phyloP scores from a whole-genome alignment of 2,329 filamentous ascomycete genomes.

The Tolypocladium tundrense region DNA sequence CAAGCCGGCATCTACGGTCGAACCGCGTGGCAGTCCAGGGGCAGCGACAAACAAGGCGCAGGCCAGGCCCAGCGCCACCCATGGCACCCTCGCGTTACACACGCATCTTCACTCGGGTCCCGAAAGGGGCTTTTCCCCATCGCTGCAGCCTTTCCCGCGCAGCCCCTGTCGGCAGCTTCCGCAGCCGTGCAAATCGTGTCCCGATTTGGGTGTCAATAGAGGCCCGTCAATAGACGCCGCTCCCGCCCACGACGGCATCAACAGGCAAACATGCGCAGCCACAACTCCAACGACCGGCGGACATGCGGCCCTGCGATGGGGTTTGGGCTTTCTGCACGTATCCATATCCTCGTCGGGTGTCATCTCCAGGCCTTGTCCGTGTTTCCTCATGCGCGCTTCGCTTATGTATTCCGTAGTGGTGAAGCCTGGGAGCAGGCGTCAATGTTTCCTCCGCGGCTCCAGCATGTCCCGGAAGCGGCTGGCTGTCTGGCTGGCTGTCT shows the following conservation, averaged over 20 bases:
- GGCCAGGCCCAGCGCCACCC: no score
- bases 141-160: not conserved
- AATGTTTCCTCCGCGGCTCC: not conserved
- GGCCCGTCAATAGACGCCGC: slow-evolving; percentile 17
- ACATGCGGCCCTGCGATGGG: not conserved
- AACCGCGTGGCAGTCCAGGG: not conserved
- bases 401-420: not conserved
- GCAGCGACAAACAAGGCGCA: not conserved
- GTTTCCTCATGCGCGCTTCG: not conserved
- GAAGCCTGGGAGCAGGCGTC: not conserved
- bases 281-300: not conserved
- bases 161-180: not conserved
- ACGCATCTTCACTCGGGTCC: not conserved
- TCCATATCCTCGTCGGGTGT: not conserved
- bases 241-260: not conserved
- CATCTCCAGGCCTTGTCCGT: not conserved
- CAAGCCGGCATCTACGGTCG: not conserved
- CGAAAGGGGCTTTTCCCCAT: not conserved
- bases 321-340: not conserved
- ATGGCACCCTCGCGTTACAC: not conserved
- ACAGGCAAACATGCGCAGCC: not conserved
- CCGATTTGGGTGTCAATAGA: slow-evolving; percentile 26
- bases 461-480: not conserved
- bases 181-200: slow-evolving; percentile 6
- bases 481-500: not conserved